Evolutionary conservation across 1,139 yeast species (phyloP).

Genomic region (Hanseniaspora gamundiae): DNA sequence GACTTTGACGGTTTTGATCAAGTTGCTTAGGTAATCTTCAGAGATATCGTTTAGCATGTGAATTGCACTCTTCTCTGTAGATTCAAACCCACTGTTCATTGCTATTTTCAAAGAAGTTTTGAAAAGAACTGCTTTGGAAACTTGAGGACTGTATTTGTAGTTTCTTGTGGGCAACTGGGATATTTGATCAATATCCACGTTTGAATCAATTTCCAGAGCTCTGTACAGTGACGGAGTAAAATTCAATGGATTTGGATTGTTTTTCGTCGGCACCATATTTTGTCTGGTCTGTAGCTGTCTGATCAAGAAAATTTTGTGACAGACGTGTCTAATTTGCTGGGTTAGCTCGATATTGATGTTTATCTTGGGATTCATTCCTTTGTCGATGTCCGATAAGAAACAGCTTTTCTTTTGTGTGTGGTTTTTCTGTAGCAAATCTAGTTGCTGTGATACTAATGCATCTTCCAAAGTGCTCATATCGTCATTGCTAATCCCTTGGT

Average conservation of each 20-base stretch:
- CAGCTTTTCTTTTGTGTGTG: conserved; percentile 11
- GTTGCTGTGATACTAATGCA: conserved; percentile 25
- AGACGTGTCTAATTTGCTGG: conserved; percentile 77
- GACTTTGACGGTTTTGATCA: conserved; percentile 57
- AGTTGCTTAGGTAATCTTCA: conserved; percentile 61
- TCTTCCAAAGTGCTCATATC: conserved; percentile 42
- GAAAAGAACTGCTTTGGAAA: conserved; percentile 55
- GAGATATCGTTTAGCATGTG: conserved; percentile 77
- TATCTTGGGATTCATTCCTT: conserved; percentile 52
- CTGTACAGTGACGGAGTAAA: conserved; percentile 7
- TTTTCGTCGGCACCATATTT: conserved; percentile 4
- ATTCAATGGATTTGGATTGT: conserved; percentile 7
- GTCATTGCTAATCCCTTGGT: conserved; percentile 39
- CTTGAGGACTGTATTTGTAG: conserved; percentile 40
- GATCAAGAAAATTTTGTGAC: conserved; percentile 79
- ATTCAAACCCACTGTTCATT: conserved; percentile 91
- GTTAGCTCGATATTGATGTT: conserved; percentile 60
- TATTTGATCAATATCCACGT: conserved; percentile 61
- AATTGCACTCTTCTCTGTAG: conserved; percentile 66
- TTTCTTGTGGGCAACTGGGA: conserved; percentile 56
- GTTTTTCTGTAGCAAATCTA: conserved; percentile 22
- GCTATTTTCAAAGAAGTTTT: conserved; percentile 66
- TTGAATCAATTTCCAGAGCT: conserved; percentile 36
- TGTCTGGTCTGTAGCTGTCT: conserved; percentile 59
- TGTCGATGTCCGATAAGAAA: conserved; percentile 29